Percentiles rank a stretch among this genome's conserved stretches.
phyloP scores from a whole-genome alignment of 2,329 filamentous ascomycete genomes.

The Raffaelea ambrosiae region DNA sequence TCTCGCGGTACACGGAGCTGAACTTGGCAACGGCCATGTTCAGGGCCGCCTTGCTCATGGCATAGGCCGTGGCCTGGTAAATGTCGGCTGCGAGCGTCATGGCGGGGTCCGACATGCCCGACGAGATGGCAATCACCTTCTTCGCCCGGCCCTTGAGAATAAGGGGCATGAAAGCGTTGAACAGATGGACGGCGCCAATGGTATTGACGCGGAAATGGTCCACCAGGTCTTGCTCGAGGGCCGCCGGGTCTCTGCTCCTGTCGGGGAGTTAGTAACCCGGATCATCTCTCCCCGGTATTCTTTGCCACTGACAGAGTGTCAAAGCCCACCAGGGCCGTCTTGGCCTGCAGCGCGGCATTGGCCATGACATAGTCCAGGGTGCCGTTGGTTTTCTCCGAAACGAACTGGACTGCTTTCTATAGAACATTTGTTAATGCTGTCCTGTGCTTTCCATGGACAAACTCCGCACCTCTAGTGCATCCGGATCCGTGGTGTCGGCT shows the following conservation, averaged over 20 bases:
- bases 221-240: conserved; percentile 23
- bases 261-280: not conserved
- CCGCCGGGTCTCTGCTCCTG: conserved; percentile 21
- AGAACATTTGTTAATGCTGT: not conserved
- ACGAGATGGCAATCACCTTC: conserved; percentile 45
- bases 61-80: conserved; percentile 28
- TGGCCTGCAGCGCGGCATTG: conserved; percentile 33
- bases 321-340: conserved; percentile 9
- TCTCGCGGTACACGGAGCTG: conserved; percentile 34
- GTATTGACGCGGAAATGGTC: conserved; percentile 37
- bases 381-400: conserved; percentile 24
- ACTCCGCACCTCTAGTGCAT: conserved; percentile 24
- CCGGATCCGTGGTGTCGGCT: conserved; percentile 30
- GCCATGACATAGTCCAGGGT: conserved; percentile 43
- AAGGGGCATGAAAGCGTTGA: conserved; percentile 44
- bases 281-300: not conserved
- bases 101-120: conserved; percentile 37
- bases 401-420: conserved; percentile 17
- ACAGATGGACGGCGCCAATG: conserved; percentile 41
- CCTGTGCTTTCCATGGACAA: not conserved
- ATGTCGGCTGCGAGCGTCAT: conserved; percentile 26
- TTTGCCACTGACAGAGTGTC: conserved; percentile 4
- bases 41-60: conserved; percentile 40
- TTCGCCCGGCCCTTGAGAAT: conserved; percentile 40
- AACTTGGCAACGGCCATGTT: conserved; percentile 47